Conservation (phyloP, 73 alveolate genomes). For the Stentor coeruleus region DNA sequence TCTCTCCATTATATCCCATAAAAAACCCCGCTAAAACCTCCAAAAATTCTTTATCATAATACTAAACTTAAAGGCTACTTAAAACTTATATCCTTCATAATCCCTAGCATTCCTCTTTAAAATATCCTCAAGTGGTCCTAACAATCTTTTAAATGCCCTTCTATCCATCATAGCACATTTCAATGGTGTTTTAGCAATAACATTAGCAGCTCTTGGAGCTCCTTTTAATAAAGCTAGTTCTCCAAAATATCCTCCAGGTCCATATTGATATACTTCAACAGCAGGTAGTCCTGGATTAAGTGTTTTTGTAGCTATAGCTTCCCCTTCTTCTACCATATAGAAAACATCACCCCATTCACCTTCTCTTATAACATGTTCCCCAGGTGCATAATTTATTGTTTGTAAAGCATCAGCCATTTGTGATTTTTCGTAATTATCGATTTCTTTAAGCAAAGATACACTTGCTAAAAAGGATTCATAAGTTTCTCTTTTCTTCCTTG, state of each 20-base stretch:
- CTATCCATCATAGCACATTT: constrained; percentile 3
- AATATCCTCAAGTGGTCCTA: constrained; percentile 14
- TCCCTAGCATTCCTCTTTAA: constrained; percentile 13
- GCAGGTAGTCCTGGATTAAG: constrained; percentile 33
- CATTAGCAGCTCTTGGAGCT: constrained; percentile 58
- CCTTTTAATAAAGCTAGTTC: constrained; percentile 61
- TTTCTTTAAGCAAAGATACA: constrained; percentile 56
- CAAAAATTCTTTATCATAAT: too few species aligned
- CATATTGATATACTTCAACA: constrained; percentile 71
- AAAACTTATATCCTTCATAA: neutral
- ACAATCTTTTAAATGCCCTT: neutral
- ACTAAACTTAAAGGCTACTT: neutral
- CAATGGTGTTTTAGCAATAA: constrained; percentile 21
- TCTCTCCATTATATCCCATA: too few species aligned
- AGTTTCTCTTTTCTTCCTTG: constrained; percentile 86
- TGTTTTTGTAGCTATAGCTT: constrained; percentile 82
- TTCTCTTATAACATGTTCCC: constrained; percentile 61
- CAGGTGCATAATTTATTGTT: constrained; percentile 59
- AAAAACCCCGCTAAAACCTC: too few species aligned
- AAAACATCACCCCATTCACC: constrained; percentile 96
- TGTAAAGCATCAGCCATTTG: constrained; percentile 96
- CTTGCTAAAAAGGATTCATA: constrained; percentile 76
- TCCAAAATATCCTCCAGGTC: constrained; percentile 93
- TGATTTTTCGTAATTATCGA: constrained; percentile 96
- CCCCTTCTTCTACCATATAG: constrained; percentile 94